Conservation (phyloP, 441 rosid species). For the Omphalea diandra region DNA sequence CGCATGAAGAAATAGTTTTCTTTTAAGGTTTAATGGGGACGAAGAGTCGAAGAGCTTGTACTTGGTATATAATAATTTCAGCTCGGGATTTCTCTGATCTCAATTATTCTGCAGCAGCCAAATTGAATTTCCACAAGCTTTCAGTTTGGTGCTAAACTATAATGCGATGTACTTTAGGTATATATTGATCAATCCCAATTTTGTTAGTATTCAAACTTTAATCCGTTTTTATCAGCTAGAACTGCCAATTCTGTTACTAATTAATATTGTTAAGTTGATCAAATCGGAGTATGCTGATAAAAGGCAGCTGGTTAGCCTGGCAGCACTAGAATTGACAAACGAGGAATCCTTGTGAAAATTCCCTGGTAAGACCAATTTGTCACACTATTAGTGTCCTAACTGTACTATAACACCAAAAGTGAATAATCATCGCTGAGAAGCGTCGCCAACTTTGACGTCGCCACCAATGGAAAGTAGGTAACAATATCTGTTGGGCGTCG, state of each 20-base stretch:
- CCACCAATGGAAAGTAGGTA: constrained; percentile 10
- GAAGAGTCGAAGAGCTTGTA: too few species aligned
- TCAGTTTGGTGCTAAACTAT: background rate
- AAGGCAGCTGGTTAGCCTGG: too few species aligned
- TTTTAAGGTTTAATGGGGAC: too few species aligned
- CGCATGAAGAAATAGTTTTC: too few species aligned
- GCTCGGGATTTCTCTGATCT: too few species aligned
- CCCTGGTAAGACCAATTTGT: background rate
- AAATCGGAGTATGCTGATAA: background rate
- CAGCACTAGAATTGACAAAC: too few species aligned
- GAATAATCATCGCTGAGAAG: too few species aligned
- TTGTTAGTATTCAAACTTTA: too few species aligned
- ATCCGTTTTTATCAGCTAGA: background rate
- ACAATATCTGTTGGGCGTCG: background rate
- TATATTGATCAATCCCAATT: too few species aligned
- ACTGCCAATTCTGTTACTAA: background rate
- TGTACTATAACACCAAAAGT: background rate
- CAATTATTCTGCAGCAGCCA: background rate
- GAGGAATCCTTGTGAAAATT: background rate
- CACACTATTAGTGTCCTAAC: background rate
- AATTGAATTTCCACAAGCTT: background rate
- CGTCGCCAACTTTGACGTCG: constrained; percentile 12
- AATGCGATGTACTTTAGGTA: background rate
- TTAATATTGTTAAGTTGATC: background rate
- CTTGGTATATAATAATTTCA: background rate